These are phyloP conservation scores for Monosporascus sp. DNA, from an alignment of 2,329 filamentous ascomycete genomes.

Conservation along the genomic window DNA sequence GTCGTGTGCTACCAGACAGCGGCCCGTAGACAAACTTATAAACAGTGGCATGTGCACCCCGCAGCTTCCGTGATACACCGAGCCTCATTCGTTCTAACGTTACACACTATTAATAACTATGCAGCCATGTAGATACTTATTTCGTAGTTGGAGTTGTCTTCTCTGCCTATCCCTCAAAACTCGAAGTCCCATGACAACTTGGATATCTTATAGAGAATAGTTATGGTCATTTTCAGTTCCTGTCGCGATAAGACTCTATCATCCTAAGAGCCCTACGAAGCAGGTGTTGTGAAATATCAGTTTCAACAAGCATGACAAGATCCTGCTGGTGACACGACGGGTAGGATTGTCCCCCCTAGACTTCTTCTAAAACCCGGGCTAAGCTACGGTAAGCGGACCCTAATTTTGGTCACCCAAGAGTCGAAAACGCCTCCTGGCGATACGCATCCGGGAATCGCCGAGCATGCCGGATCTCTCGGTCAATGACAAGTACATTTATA, in stretches of 20 bases:
- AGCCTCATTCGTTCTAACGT: neutral
- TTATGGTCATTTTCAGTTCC: neutral
- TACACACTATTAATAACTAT: no score
- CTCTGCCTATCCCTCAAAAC: no score
- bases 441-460: neutral
- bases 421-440: neutral
- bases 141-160: no score
- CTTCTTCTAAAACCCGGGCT: neutral
- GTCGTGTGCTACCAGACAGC: neutral
- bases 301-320: neutral
- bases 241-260: neutral
- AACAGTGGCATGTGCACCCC: neutral
- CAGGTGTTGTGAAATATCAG: neutral
- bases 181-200: no score
- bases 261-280: neutral
- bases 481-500: neutral
- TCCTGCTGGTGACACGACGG: neutral
- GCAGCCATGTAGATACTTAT: no score
- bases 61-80: neutral
- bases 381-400: neutral
- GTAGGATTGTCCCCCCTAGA: neutral
- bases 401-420: neutral
- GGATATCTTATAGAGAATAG: no score
- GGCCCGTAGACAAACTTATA: neutral
- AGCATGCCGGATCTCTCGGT: neutral